These are phyloP conservation scores for Neopestalotiopsis rosae DNA, from an alignment of 2,329 filamentous ascomycete species.

Conservation along the genomic window DNA sequence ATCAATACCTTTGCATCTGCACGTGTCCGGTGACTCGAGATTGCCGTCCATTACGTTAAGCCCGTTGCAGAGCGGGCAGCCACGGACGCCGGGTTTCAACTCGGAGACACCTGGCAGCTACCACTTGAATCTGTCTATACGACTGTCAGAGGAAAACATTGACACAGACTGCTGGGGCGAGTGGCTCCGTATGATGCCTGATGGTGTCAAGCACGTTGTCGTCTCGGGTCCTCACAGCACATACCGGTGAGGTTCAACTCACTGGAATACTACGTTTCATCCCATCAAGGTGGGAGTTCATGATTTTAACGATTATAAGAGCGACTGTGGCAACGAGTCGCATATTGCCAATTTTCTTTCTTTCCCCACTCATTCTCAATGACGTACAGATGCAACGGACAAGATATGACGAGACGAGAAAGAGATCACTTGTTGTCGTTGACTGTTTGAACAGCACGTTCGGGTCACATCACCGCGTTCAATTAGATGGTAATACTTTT, in stretches of 20 bases:
- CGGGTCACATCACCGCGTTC: background rate
- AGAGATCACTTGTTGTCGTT: background rate
- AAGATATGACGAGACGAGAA: background rate
- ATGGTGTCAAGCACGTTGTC: slow-evolving; percentile 60
- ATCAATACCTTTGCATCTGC: slow-evolving; percentile 60
- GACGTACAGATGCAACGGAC: background rate
- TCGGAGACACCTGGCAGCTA: slow-evolving; percentile 41
- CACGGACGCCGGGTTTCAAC: slow-evolving; percentile 46
- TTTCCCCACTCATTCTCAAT: background rate
- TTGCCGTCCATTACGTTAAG: slow-evolving; percentile 62
- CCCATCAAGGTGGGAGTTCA: background rate
- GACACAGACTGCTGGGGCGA: slow-evolving; percentile 61
- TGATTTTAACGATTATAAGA: slow-evolving; percentile 9
- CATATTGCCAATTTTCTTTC: background rate
- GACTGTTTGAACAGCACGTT: background rate
- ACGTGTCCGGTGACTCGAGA: slow-evolving; percentile 57
- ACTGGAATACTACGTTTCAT: slow-evolving; percentile 1
- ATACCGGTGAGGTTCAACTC: slow-evolving; percentile 38
- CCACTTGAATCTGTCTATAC: slow-evolving; percentile 56
- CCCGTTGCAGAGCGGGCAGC: slow-evolving; percentile 49
- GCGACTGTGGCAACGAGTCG: too few species aligned
- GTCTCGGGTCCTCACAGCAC: slow-evolving; percentile 56
- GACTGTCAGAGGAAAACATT: slow-evolving; percentile 55
- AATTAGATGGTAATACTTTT: slow-evolving; percentile 3
- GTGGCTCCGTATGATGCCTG: slow-evolving; percentile 64